Evolutionary conservation across 305 asterid species (phyloP).

Genomic region (Solanum hybrid): DNA sequence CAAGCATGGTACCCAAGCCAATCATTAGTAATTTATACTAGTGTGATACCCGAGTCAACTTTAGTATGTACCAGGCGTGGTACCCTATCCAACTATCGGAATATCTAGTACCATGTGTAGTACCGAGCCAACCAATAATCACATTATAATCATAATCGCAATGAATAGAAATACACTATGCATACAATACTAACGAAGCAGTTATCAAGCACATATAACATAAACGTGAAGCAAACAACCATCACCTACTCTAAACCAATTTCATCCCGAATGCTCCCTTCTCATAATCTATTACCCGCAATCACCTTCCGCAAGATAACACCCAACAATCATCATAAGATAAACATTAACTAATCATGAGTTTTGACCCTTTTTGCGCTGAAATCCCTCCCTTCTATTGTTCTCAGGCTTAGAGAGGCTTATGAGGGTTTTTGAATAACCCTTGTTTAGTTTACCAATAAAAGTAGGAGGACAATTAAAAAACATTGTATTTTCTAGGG

Average conservation of each 20-base stretch:
- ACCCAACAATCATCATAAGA: neutral
- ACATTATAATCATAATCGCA: too few species aligned
- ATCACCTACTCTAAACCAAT: neutral
- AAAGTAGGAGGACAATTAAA: neutral
- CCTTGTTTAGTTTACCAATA: neutral
- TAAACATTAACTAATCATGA: neutral
- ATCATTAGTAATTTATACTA: neutral
- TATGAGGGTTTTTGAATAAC: neutral
- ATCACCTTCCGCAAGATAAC: too few species aligned
- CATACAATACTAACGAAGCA: neutral
- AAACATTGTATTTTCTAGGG: neutral
- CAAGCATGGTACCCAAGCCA: neutral
- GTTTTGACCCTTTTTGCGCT: neutral
- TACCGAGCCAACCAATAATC: neutral
- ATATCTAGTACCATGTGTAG: neutral
- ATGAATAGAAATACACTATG: neutral
- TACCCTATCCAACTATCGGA: neutral
- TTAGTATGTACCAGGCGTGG: neutral
- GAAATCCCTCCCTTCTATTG: neutral
- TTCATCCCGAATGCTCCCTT: neutral
- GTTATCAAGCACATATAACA: neutral
- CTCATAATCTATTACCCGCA: neutral
- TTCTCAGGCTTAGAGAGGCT: neutral
- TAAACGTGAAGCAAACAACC: neutral
- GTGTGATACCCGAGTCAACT: neutral